Percentiles rank a stretch among this genome's conserved stretches.
These are phyloP conservation scores for Penicillium paneum DNA, from an alignment of 2,329 filamentous ascomycete species.

Conservation along the genomic window DNA sequence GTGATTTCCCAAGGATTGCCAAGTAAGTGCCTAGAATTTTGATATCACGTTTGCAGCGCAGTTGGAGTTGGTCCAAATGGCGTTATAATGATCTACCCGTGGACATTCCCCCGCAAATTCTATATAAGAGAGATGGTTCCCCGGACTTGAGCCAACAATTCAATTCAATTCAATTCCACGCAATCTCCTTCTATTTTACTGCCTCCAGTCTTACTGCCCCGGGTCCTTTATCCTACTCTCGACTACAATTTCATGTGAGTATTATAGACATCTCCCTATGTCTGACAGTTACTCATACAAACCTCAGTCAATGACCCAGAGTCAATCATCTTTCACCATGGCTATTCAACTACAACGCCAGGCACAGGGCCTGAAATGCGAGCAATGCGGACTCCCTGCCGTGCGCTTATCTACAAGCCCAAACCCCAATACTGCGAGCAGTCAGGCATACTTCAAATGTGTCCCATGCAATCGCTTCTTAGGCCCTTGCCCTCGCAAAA, in stretches of 20 bases:
- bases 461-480: neutral
- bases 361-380: neutral
- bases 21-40: neutral
- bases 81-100: neutral
- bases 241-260: neutral
- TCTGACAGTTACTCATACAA: neutral
- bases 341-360: neutral
- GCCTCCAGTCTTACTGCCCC: neutral
- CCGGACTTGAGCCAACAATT: neutral
- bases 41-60: neutral
- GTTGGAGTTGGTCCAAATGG: neutral
- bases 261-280: neutral
- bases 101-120: neutral
- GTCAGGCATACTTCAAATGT: neutral
- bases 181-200: neutral
- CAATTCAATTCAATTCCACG: neutral
- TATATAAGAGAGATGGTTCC: neutral
- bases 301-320: neutral
- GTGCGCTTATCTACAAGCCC: neutral
- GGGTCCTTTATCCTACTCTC: neutral
- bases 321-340: neutral
- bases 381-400: neutral
- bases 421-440: neutral
- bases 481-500: neutral
- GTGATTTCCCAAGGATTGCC: neutral